A percentile compares a stretch with the other conserved stretches of the same genome.
These are phyloP conservation scores for Alternaria arbusti DNA, from an alignment of 2,329 filamentous ascomycete genomes.

Conservation along the genomic window DNA sequence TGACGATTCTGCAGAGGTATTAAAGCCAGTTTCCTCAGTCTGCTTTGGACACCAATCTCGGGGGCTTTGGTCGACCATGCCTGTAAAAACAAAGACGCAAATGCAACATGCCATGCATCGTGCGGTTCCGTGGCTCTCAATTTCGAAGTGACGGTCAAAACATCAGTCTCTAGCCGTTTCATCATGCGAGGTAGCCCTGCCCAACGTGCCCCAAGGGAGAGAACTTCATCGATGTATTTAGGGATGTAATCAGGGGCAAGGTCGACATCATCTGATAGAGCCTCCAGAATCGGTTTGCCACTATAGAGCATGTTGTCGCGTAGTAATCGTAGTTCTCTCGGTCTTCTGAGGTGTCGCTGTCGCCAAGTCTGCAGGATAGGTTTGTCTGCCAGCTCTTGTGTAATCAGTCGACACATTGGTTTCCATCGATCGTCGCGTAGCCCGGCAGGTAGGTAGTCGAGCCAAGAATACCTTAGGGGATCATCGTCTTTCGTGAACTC, in stretches of 20 bases:
- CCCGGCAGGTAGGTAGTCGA: constrained; percentile 20
- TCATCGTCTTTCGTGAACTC: constrained; percentile 16
- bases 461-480: constrained; percentile 23
- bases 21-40: constrained; percentile 14
- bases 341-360: constrained; percentile 9
- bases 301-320: neutral
- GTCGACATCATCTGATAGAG: constrained; percentile 19
- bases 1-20: constrained; percentile 14
- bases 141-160: neutral
- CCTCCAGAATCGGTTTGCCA: constrained; percentile 15
- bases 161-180: constrained; percentile 12
- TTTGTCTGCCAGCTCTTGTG: neutral
- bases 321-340: constrained; percentile 4
- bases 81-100: constrained; percentile 3
- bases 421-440: constrained; percentile 17
- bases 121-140: neutral
- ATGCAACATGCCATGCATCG: constrained; percentile 24
- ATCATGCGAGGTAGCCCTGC: constrained; percentile 2
- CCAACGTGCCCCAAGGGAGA: constrained; percentile 2
- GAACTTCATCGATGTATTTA: neutral
- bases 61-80: neutral
- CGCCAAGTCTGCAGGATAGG: constrained; percentile 20
- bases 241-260: constrained; percentile 18
- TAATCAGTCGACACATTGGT: constrained; percentile 8
- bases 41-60: neutral